Base-by-base conservation (phyloP, 164 flowering plant species). In the Aristolochia californica region DNA sequence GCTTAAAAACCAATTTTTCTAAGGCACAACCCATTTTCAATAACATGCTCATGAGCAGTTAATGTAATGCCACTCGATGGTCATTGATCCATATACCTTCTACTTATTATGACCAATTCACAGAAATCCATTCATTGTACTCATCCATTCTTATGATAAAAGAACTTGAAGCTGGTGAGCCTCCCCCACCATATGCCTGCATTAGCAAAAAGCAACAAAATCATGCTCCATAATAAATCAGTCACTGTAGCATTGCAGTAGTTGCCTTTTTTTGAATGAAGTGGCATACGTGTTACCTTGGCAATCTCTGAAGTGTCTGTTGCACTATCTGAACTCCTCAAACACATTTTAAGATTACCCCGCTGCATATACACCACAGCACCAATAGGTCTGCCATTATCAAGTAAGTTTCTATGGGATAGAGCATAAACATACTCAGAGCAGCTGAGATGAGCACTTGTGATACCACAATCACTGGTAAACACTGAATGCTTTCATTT, bases 151-250 rank as follows among this genome's bases (percentile, higher is more conserved):
- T 77, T 72, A 91, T 83, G 18, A 86, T 85, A 62, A 88, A 93
- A 47, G 95, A 88, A 74, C 98, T 88, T 17, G 97, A 91, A 70
- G 76, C 65, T 51, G 70, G 66, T 15, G 66, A 70, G 43, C 98
- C 95, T 13, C 95, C 98, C 66, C 98, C 98, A 52, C 95, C 97
- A 77, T 88, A 88, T 57, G 95, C 94, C 97, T 93, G 58, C 68
- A n/a, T 13, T 20, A 25, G 1, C 14, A 14, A 44, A n/a, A 15
- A 45, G 15, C 50, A 58, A 27, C 48, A 50, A 43, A 13, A 20
- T 43, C 1, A 9, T 18, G 24, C 23, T 22, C 9, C 40, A 45
- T 13, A 45, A 22, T 13, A 28, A 14, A 43, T 44, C 18, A 25
- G 2, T 16, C 10, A 22, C 22, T 43, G 7, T 14, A n/a, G 21